These are phyloP conservation scores for Entomortierella beljakovae DNA, from an alignment of 192 early-diverging fungal species.

Conservation along the genomic window DNA sequence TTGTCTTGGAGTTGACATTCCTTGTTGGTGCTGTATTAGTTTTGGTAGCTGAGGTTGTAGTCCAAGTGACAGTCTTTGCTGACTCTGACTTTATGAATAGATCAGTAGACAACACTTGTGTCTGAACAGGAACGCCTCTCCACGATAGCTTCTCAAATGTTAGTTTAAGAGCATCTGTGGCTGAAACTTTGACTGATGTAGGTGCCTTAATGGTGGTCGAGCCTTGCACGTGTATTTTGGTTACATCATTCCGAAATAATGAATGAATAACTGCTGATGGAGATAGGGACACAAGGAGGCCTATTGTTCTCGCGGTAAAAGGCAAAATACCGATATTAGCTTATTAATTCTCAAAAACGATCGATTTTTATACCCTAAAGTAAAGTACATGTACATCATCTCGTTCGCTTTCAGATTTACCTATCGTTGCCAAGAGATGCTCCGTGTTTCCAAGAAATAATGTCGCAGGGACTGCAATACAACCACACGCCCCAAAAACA, in stretches of 20 bases:
- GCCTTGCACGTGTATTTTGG: slow-evolving; percentile 53
- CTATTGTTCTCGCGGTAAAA: too few relatives aligned
- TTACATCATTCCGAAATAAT: slow-evolving; percentile 44
- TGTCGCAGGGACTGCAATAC: slow-evolving; percentile 45
- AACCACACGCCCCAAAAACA: slow-evolving; percentile 50
- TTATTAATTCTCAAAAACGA: not conserved
- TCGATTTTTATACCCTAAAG: not conserved
- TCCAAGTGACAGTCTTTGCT: slow-evolving; percentile 35
- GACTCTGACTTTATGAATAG: slow-evolving; percentile 26
- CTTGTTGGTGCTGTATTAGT: not conserved
- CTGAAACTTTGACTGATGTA: slow-evolving; percentile 27
- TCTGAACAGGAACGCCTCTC: slow-evolving; percentile 32
- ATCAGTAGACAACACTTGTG: slow-evolving; percentile 30
- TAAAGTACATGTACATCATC: not conserved
- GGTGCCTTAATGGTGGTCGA: slow-evolving; percentile 19
- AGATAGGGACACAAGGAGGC: slow-evolving; percentile 22
- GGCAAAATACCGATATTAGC: too few relatives aligned
- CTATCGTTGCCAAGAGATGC: slow-evolving; percentile 45
- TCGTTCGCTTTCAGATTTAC: slow-evolving; percentile 14
- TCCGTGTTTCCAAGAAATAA: slow-evolving; percentile 49
- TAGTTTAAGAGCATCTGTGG: slow-evolving; percentile 29
- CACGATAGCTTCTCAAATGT: slow-evolving; percentile 44
- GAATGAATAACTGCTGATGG: slow-evolving; percentile 31
- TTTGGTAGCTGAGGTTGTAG: slow-evolving; percentile 13
- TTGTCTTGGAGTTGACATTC: not conserved